These are phyloP conservation scores for Debaryomyces maramus DNA, from an alignment of 805 yeast species.

Conservation along the genomic window DNA sequence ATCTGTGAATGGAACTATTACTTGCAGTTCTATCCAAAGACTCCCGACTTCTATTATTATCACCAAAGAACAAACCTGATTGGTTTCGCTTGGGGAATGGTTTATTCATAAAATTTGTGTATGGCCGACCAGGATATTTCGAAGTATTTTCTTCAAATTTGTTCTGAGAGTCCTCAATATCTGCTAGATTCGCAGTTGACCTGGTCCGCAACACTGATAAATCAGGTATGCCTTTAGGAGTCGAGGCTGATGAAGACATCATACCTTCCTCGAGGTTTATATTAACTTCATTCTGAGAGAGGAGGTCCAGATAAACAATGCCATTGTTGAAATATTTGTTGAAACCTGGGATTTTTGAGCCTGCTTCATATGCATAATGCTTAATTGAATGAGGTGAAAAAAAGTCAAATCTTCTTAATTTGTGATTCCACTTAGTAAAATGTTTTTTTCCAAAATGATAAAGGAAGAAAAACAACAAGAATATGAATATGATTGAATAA, in stretches of 20 bases:
- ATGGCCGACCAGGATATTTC: conserved; percentile 2
- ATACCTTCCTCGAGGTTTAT: conserved; percentile 37
- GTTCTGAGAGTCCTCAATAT: conserved; percentile 14
- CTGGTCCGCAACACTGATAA: conserved; percentile 36
- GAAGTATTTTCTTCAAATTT: conserved; percentile 1
- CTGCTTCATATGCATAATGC: conserved; percentile 9
- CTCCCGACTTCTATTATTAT: conserved; percentile 5
- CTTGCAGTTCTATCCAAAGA: conserved; percentile 16
- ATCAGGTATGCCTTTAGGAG: conserved; percentile 12
- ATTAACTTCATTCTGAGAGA: conserved; percentile 20
- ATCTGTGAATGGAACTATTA: conserved; percentile 13
- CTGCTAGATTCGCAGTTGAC: conserved; percentile 31
- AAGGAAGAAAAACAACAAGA: conserved; percentile 17
- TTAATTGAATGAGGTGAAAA: conserved; percentile 12
- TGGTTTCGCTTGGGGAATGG: conserved; percentile 36
- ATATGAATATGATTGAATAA: conserved; percentile 17
- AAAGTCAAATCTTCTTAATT: conserved; percentile 13
- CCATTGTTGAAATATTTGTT: conserved; percentile 13
- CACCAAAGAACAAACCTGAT: conserved; percentile 4
- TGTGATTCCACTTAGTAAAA: conserved; percentile 9
- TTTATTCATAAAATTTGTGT: conserved; percentile 32
- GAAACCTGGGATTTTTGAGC: conserved; percentile 24
- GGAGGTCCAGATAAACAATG: conserved; percentile 18
- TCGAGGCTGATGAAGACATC: conserved; percentile 19
- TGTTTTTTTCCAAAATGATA: conserved; percentile 15